phyloP scores from a whole-genome alignment of 306 rosid genomes.

The Medicago arabica region DNA sequence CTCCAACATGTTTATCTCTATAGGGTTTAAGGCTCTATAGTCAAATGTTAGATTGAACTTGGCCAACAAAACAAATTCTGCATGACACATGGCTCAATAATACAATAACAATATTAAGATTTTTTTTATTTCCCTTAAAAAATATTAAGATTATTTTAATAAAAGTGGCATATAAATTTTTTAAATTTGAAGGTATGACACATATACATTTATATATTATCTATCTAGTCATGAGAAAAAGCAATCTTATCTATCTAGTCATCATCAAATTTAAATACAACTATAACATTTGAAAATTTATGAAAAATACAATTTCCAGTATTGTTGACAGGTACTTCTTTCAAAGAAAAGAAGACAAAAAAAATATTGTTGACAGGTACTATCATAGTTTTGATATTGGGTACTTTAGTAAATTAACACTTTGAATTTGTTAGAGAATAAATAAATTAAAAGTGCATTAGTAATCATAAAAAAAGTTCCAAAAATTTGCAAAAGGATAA shows the following conservation, averaged over 20 bases:
- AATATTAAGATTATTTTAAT: neutral
- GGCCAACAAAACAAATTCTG: conserved; percentile 51
- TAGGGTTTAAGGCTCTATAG: conserved; percentile 26
- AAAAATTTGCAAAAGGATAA: too few species aligned
- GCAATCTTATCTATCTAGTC: neutral
- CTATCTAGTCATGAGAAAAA: neutral
- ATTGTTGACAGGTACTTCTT: neutral
- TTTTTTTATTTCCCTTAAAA: too few species aligned
- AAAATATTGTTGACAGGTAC: too few species aligned
- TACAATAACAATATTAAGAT: neutral
- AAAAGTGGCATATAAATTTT: neutral
- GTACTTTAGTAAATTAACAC: neutral
- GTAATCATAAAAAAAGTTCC: neutral
- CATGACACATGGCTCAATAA: neutral
- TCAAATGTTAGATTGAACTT: conserved; percentile 42
- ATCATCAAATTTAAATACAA: neutral
- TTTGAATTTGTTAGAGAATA: neutral
- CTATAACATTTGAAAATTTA: neutral
- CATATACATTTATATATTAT: neutral
- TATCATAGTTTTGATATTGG: neutral
- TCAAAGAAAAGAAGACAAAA: too few species aligned
- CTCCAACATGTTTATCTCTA: conserved; percentile 33
- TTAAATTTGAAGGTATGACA: neutral
- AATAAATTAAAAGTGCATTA: too few species aligned
- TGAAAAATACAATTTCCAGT: neutral